Conservation (phyloP, 2,329 filamentous ascomycete species). For the Fusarium abutilonis region DNA sequence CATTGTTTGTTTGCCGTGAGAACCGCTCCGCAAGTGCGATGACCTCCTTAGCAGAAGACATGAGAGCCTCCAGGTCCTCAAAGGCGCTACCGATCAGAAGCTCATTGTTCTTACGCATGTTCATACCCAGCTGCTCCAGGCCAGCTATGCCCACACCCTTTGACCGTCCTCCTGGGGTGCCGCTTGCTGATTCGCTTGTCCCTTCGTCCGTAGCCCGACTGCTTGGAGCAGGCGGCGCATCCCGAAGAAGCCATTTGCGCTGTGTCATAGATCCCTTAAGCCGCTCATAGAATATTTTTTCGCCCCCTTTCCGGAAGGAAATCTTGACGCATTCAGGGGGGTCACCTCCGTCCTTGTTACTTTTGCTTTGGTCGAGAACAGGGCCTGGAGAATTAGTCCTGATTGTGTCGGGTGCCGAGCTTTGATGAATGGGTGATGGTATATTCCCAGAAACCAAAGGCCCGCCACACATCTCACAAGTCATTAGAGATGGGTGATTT, state of each 20-base stretch:
- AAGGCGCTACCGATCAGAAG: conserved; percentile 92
- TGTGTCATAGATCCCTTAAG: conserved; percentile 89
- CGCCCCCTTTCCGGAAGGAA: conserved; percentile 89
- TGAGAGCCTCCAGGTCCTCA: conserved; percentile 93
- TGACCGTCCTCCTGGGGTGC: conserved; percentile 47
- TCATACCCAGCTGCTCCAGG: conserved; percentile 84
- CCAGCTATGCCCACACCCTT: conserved; percentile 90
- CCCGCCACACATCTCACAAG: conserved; percentile 92
- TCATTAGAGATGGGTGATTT: conserved; percentile 86
- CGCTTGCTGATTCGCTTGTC: conserved; percentile 44
- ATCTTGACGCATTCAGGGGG: conserved; percentile 83
- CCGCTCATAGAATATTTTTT: conserved; percentile 88
- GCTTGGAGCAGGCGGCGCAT: conserved; percentile 85
- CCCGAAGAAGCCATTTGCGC: conserved; percentile 92
- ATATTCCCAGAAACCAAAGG: conserved; percentile 69
- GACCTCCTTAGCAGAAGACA: conserved; percentile 97
- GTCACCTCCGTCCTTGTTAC: conserved; percentile 57
- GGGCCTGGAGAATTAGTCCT: conserved; percentile 84
- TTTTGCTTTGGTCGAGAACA: conserved; percentile 57
- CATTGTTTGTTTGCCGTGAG: conserved; percentile 71
- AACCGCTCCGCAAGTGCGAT: conserved; percentile 92
- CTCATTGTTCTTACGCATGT: conserved; percentile 91
- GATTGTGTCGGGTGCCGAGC: conserved; percentile 48
- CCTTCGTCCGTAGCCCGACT: conserved; percentile 52
- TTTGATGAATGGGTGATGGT: conserved; percentile 48